Conservation (phyloP, 1,139 yeast genomes). For the Zygosaccharomyces sapae region DNA sequence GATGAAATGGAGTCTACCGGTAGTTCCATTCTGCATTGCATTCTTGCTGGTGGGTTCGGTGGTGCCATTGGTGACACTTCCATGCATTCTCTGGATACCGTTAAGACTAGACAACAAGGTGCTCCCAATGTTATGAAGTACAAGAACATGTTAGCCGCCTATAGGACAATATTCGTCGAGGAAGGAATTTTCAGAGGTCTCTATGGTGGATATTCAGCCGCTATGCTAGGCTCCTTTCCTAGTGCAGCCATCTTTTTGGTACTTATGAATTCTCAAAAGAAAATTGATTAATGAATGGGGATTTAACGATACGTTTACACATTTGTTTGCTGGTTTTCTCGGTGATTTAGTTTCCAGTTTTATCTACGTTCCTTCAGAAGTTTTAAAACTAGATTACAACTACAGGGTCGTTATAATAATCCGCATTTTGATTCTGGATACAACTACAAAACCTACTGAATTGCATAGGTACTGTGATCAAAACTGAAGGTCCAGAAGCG, state of each 20-base stretch:
- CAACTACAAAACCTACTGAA: constrained; percentile 70
- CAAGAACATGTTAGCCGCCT: constrained; percentile 64
- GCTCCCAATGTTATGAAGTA: constrained; percentile 68
- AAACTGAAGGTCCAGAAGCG: constrained; percentile 68
- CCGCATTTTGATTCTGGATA: constrained; percentile 78
- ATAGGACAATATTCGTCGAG: constrained; percentile 62
- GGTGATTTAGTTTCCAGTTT: constrained; percentile 89
- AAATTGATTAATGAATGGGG: constrained; percentile 57
- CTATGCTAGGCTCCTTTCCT: constrained; percentile 86
- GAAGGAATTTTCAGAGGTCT: constrained; percentile 85
- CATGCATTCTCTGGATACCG: constrained; percentile 96
- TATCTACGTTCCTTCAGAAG: constrained; percentile 97
- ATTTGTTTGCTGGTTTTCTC: constrained; percentile 77
- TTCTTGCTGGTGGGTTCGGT: constrained; percentile 90
- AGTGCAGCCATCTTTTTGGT: constrained; percentile 90
- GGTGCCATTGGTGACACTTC: constrained; percentile 89
- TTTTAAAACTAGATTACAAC: constrained; percentile 84
- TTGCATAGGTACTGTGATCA: constrained; percentile 62
- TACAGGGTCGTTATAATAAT: constrained; percentile 85
- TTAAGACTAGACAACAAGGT: constrained; percentile 95
- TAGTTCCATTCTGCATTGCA: constrained; percentile 55
- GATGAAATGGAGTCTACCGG: constrained; percentile 8
- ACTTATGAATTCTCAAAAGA: constrained; percentile 79
- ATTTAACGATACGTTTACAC: constrained; percentile 76
- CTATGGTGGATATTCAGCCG: constrained; percentile 90